A percentile compares a stretch with the other conserved stretches of the same genome.
These are phyloP conservation scores for Strobilomyces dryophilus DNA, from an alignment of 768 basidiomycete genomes.

Conservation along the genomic window DNA sequence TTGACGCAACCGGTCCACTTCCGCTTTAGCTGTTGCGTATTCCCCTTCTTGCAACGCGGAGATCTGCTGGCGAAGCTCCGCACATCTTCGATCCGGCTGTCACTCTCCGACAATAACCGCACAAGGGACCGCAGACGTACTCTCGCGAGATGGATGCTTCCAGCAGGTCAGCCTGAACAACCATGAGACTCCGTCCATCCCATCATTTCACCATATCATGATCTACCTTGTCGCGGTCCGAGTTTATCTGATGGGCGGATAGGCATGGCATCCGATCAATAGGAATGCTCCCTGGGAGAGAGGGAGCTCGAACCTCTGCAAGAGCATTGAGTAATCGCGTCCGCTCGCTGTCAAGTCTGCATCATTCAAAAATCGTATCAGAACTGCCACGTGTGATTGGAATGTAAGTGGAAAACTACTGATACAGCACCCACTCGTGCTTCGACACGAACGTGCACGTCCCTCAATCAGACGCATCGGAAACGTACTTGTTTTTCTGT, in stretches of 20 bases:
- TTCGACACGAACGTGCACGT: background rate
- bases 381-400: constrained; percentile 8
- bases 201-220: background rate
- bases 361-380: constrained; percentile 6
- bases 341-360: constrained; percentile 74
- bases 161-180: constrained; percentile 56
- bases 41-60: constrained; percentile 66
- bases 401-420: background rate
- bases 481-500: constrained; percentile 75
- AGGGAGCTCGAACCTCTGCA: constrained; percentile 51
- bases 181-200: constrained; percentile 2
- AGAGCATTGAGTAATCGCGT: constrained; percentile 62
- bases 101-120: constrained; percentile 4
- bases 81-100: constrained; percentile 42
- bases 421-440: background rate
- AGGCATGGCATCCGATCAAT: constrained; percentile 9
- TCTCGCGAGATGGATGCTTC: constrained; percentile 67
- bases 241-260: constrained; percentile 55
- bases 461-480: constrained; percentile 2
- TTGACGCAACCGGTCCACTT: constrained; percentile 70
- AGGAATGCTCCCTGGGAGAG: background rate
- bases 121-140: constrained; percentile 35
- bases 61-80: constrained; percentile 66
- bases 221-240: constrained; percentile 70
- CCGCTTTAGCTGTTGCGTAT: constrained; percentile 66